These are phyloP conservation scores for Leishmania aethiopica DNA, from an alignment of 208 protist species.

Conservation along the genomic window DNA sequence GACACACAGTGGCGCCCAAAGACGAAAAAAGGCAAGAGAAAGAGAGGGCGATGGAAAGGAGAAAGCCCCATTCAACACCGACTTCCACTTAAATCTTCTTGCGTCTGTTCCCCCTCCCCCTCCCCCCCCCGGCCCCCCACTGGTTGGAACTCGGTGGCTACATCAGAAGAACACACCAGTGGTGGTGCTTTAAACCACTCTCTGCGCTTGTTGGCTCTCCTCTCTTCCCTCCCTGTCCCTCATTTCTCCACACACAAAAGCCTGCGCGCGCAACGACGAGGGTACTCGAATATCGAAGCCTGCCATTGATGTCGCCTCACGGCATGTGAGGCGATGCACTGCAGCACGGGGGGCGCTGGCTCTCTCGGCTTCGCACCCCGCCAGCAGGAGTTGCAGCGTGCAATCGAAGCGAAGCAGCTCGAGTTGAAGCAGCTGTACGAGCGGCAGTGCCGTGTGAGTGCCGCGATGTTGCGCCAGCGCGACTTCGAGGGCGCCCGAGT, in stretches of 20 bases:
- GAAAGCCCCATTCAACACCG: background rate
- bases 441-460: background rate
- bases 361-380: too few relatives aligned
- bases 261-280: background rate
- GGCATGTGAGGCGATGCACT: background rate
- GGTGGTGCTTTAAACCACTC: background rate
- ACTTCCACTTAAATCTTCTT: background rate
- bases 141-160: background rate
- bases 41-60: background rate
- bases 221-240: background rate
- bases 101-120: background rate
- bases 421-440: constrained; percentile 27
- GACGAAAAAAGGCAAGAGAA: background rate
- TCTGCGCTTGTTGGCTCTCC: background rate
- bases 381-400: constrained; percentile 18
- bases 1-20: too few relatives aligned
- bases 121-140: too few relatives aligned
- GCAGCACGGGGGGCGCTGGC: background rate
- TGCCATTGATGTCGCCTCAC: background rate
- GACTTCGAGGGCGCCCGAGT: too few relatives aligned
- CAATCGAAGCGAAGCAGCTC: constrained; percentile 28
- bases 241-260: background rate
- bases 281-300: too few relatives aligned
- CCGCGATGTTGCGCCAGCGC: background rate
- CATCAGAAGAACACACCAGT: background rate